Base-by-base conservation (phyloP, 2,329 filamentous ascomycete species). In the Colletotrichum plurivorum region DNA sequence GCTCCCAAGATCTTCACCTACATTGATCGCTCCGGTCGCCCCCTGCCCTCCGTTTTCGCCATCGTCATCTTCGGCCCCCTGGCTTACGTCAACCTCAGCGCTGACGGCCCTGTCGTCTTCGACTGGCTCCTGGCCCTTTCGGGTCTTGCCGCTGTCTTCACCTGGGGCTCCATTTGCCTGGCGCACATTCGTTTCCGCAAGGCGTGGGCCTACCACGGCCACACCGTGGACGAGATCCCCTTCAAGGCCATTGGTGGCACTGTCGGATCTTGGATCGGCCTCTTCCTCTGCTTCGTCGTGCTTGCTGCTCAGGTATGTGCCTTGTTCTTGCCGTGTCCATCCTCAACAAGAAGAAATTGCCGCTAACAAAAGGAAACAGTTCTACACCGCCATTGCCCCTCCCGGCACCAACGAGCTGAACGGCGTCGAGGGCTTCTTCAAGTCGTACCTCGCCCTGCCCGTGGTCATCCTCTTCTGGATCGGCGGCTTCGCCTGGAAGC, bases 131-230 rank as follows among this genome's bases (percentile, higher is more conserved):
- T 88, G 39, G 87, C 90, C 5, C 81, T 92, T 10, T 91, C 89
- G 1, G 90, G 88, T 64, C 84, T 92, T 1, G 86, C 87, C 8
- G 85, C 88, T 18, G 84, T 92, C 52, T 92, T 91, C 77, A 88
- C 89, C 16, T 92, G 90, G 90, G 88, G 84, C 27, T 89, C 86
- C 59, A 90, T 92, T 74, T 91, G 89, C 77, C 76, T 90, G 3
- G 85, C 88, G 2, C 90, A 92, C 74, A 90, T 92, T 72, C 89
- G 90, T 16, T 92, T 91, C 85, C 89, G 90, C 39, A 73, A 75
- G 10, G 90, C 89, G 0, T 92, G 90, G 90, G 77, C 76, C 13
- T 75, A 79, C 25, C 84, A 90, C 66, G 89, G 89, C 18, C 88
- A 87, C 73, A 84, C 82, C 1, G 76, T 91, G 2, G 88, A 91